These are phyloP conservation scores for Cryptococcus floricola DNA, from an alignment of 1,284 basidiomycete species.

Conservation along the genomic window DNA sequence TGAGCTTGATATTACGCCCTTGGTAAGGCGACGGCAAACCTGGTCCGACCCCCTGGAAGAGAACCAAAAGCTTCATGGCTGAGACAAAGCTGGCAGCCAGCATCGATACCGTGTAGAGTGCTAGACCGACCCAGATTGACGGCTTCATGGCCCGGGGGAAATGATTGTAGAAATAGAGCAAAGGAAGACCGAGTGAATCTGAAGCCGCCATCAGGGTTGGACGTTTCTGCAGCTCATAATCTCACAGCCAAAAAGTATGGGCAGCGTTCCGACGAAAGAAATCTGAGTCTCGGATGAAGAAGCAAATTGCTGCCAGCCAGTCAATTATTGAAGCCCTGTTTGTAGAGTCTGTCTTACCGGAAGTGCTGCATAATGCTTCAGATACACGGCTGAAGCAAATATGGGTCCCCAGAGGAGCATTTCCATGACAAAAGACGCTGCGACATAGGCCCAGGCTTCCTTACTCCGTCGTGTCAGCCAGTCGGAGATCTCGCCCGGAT, in stretches of 20 bases:
- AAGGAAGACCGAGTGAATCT: conserved; percentile 17
- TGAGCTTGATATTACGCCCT: not conserved
- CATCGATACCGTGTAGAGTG: conserved; percentile 12
- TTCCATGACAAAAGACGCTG: conserved; percentile 20
- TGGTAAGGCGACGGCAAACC: too few relatives aligned
- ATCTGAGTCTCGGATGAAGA: conserved; percentile 16
- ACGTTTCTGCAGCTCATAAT: too few relatives aligned
- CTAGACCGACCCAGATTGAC: conserved; percentile 19
- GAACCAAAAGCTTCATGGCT: conserved; percentile 11
- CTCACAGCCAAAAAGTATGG: conserved; percentile 18
- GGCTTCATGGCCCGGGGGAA: conserved; percentile 19
- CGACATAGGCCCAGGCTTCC: conserved; percentile 20
- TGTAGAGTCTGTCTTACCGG: too few relatives aligned
- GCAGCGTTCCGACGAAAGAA: conserved; percentile 18
- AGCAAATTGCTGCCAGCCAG: conserved; percentile 11
- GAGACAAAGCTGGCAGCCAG: conserved; percentile 16
- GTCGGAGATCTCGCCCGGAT: too few relatives aligned
- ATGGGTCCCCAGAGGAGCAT: conserved; percentile 22
- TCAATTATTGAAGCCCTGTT: not conserved
- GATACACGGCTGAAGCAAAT: not conserved
- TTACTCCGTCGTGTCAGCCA: too few relatives aligned
- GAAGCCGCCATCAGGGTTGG: not conserved
- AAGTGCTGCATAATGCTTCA: too few relatives aligned
- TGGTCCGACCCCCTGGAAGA: conserved; percentile 14
- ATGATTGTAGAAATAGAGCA: conserved; percentile 24